Percentiles rank a stretch among this genome's conserved stretches.
phyloP scores from a whole-genome alignment of 2,329 filamentous ascomycete genomes.

The Tolypocladium pustulatum region DNA sequence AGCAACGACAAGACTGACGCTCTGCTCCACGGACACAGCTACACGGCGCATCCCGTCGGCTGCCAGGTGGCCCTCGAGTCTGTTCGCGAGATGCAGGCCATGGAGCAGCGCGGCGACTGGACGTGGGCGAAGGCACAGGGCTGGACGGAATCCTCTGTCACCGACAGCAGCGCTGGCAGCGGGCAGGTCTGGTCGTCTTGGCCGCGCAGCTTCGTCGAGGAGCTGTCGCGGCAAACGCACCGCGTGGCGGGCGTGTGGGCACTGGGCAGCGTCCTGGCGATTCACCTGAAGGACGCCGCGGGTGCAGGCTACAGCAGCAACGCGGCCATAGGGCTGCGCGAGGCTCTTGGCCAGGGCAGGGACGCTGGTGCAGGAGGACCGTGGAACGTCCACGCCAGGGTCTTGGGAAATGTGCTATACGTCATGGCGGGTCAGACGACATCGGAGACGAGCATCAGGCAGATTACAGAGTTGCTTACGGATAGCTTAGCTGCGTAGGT shows the following conservation, averaged over 20 bases:
- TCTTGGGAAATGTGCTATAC: conserved; percentile 49
- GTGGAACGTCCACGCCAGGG: conserved; percentile 43
- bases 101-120: conserved; percentile 50
- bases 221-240: conserved; percentile 41
- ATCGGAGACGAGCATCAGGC: conserved; percentile 14
- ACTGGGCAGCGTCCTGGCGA: conserved; percentile 63
- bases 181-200: conserved; percentile 55
- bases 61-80: conserved; percentile 68
- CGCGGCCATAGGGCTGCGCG: conserved; percentile 32
- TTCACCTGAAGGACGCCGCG: conserved; percentile 36
- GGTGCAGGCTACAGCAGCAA: conserved; percentile 36
- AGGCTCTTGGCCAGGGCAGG: conserved; percentile 16
- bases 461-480: conserved; percentile 11
- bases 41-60: conserved; percentile 74
- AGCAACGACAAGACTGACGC: conserved; percentile 68
- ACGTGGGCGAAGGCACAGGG: conserved; percentile 40
- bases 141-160: conserved; percentile 5
- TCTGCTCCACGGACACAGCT: conserved; percentile 74
- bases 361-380: conserved; percentile 12
- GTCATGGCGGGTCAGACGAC: conserved; percentile 44
- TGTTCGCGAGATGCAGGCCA: conserved; percentile 44
- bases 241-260: conserved; percentile 59
- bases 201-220: conserved; percentile 48
- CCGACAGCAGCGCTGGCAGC: conserved; percentile 8
- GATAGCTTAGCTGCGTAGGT: conserved; percentile 1